Evolutionary conservation across 1,139 yeast species (phyloP), one percentile per base, ranked within the genome.

Genomic region (Meyerozyma sp.): DNA sequence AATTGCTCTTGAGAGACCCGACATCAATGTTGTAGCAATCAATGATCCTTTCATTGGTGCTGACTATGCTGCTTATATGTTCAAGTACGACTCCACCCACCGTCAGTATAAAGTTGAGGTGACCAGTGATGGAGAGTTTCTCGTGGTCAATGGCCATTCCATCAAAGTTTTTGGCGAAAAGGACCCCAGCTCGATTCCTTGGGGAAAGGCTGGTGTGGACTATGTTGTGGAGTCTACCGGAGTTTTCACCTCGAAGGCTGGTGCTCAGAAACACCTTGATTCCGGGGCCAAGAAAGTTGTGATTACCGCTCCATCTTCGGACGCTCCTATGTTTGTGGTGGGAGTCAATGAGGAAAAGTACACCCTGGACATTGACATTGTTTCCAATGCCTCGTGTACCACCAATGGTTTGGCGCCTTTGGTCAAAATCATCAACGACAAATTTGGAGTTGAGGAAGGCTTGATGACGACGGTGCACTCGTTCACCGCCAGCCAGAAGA

Each of bases 391-490:
- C 59, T 85, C 94, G 49, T 86, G 94, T 80, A 85, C 94, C 73
- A 85, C 94, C 67, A 85, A 85, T 82, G 83, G 94, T 77, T 75
- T 85, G 66, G 94, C 94, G 61, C 94, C 94, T 63, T 79, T 85
- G 62, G 91, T 90, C 72, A 85, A 85, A 79, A 82, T 85, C 61
- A 70, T 85, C 66, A 78, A 85, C 75, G 90, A 85, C 72, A 73
- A 70, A 61, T 85, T 82, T 66, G 93, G 93, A 52, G 80, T 85
- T 61, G 84, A 81, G 63, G 94, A 85, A 75, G 94, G 89, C 75
- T 79, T 85, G 65, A 85, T 85, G 94, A 85, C 94, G 77, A 85
- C 94, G 56, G 89, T 84, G 61, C 94, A 85, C 82, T 84, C 93
- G 65, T 81, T 84, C 75, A 85, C 94, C 58, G 94, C 94, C 65